phyloP scores from a whole-genome alignment of 2,329 filamentous ascomycete genomes.

The Pyrenochaeta sp. region DNA sequence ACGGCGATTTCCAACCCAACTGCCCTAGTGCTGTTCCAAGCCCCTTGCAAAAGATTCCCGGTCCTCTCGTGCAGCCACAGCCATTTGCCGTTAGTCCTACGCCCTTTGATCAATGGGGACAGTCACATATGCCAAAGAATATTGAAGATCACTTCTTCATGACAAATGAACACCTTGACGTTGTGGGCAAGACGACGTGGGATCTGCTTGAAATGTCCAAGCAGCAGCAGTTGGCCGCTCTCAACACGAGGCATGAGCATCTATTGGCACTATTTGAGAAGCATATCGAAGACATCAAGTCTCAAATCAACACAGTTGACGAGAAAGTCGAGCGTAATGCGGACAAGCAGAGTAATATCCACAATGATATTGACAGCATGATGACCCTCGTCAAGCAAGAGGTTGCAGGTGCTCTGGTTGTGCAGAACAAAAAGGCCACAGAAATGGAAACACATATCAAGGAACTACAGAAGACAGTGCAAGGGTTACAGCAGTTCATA shows the following conservation, averaged over 20 bases:
- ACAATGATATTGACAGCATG: constrained; percentile 36
- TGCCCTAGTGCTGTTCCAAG: constrained; percentile 43
- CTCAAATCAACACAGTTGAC: constrained; percentile 31
- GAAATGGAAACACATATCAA: constrained; percentile 36
- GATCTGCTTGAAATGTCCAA: constrained; percentile 29
- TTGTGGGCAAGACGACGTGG: constrained; percentile 37
- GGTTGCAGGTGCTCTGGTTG: constrained; percentile 29
- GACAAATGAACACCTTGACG: constrained; percentile 48
- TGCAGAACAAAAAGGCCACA: constrained; percentile 34
- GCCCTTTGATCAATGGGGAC: constrained; percentile 4
- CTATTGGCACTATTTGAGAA: constrained; percentile 27
- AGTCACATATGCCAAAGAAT: constrained; percentile 14
- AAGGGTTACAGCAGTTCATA: constrained; percentile 32
- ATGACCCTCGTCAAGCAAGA: constrained; percentile 35
- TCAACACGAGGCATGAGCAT: constrained; percentile 29
- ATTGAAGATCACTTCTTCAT: constrained; percentile 46
- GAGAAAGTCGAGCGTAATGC: constrained; percentile 28
- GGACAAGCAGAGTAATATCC: constrained; percentile 28
- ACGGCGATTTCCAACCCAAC: constrained; percentile 26
- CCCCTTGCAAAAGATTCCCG: constrained; percentile 31
- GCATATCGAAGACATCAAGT: constrained; percentile 35
- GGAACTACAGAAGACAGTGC: constrained; percentile 34
- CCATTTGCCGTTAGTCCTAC: constrained; percentile 1
- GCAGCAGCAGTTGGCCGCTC: constrained; percentile 15
- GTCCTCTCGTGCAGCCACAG: constrained; percentile 8